Conservation (phyloP, 192 early-diverging fungal species). For the Backusella liffmaniae region DNA sequence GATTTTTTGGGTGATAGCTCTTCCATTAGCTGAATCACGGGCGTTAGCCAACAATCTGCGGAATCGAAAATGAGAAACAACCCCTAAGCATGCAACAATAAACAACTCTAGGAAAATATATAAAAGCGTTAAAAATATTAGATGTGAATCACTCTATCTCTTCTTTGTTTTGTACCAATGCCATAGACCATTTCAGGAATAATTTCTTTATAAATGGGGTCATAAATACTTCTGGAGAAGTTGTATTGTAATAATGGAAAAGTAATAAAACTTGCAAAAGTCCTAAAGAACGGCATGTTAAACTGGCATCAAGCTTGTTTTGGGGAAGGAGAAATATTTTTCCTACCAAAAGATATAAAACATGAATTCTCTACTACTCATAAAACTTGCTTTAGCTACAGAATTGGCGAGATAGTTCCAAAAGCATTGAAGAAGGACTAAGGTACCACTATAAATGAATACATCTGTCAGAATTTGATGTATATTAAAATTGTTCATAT, state of each 20-base stretch:
- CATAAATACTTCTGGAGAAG: conserved; percentile 21
- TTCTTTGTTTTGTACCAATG: conserved; percentile 10
- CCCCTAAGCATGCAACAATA: conserved; percentile 14
- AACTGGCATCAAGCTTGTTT: not conserved
- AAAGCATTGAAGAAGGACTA: conserved; percentile 43
- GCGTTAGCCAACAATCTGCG: conserved; percentile 23
- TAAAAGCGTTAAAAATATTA: not conserved
- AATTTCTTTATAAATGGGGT: conserved; percentile 35
- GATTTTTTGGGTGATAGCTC: conserved; percentile 21
- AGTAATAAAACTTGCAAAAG: conserved; percentile 30
- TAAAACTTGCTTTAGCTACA: conserved; percentile 41
- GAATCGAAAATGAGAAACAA: conserved; percentile 26
- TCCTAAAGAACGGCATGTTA: conserved; percentile 10
- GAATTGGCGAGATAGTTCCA: conserved; percentile 44
- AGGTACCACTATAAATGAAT: conserved; percentile 24
- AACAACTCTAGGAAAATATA: conserved; percentile 8
- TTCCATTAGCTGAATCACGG: conserved; percentile 10
- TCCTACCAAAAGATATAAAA: conserved; percentile 43
- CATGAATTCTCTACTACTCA: conserved; percentile 44
- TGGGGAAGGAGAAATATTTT: not conserved
- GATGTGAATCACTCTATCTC: not conserved
- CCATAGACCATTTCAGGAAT: conserved; percentile 44
- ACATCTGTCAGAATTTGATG: not conserved
- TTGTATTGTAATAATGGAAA: conserved; percentile 40
- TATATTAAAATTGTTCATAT: not conserved